Base-by-base conservation (phyloP, 1,139 yeast species). In the Groenewaldozyma sp. region DNA sequence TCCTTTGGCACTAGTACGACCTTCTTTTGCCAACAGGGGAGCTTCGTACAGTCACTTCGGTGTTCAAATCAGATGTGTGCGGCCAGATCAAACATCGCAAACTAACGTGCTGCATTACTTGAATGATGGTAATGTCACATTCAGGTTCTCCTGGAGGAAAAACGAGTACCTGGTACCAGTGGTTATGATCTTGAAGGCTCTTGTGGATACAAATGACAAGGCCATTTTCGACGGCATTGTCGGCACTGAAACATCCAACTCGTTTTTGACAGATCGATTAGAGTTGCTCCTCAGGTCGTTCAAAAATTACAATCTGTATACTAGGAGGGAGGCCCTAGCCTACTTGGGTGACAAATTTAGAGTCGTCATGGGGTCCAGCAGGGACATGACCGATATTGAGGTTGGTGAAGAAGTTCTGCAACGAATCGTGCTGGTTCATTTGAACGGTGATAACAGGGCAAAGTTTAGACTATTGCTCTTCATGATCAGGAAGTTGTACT, bases 31-130 rank as follows among this genome's bases (percentile, higher is more conserved):
- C 39, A 87, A 87, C 65, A 81, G 98, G 71, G 99, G 98, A 53
- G 82, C 91, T 11, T 65, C 87, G 5, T 91, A 93, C 65, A 71
- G 95, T 37, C 78, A 80, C 49, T 93, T 65, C 53, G 99, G 98
- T 77, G 76, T 91, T 45, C 97, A 88, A 67, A 82, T 91, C 46
- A 76, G 99, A 65, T 76, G 82, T 49, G 96, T 87, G 4, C 78
- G 98, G 59, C 94, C 94, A 3, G 99, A 93, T 62, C 97, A 91
- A 66, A 83, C 95, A 10, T 87, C 98, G 13, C 97, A 88, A 65
- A 87, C 98, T 3, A 91, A 91, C 57, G 97, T 91, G 6, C 70
- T 91, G 59, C 99, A 93, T 63, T 91, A 93, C 60, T 74, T 93
- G 58, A 83, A 76, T 54, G 97, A 93, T 57, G 99, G 98, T 64